Conservation (phyloP, 2,329 filamentous ascomycete species). For the Myriosclerotinia scirpicola region DNA sequence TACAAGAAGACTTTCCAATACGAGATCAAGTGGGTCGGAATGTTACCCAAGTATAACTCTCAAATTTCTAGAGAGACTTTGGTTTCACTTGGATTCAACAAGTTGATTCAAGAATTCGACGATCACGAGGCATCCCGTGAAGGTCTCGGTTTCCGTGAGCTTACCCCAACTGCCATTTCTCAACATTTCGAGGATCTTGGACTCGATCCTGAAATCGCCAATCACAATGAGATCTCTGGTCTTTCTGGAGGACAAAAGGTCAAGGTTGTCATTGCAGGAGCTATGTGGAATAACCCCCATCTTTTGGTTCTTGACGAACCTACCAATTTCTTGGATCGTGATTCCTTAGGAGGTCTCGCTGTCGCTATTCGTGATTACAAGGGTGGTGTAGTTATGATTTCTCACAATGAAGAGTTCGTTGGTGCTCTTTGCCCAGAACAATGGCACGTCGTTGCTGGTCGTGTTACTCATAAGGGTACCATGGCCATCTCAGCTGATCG, state of each 20-base stretch:
- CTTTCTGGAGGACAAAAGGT: conserved; percentile 97
- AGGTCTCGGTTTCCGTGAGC: conserved; percentile 90
- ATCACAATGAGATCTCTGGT: conserved; percentile 97
- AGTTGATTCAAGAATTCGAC: conserved; percentile 96
- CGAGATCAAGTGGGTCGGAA: conserved; percentile 89
- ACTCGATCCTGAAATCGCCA: conserved; percentile 94
- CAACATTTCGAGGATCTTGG: conserved; percentile 98
- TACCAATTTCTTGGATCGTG: conserved; percentile 98
- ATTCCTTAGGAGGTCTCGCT: conserved; percentile 94
- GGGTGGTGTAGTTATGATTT: conserved; percentile 98
- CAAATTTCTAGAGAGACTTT: conserved; percentile 93
- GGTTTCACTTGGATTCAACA: conserved; percentile 79
- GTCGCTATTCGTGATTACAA: conserved; percentile 98
- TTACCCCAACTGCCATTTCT: conserved; percentile 89
- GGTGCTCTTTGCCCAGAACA: conserved; percentile 94
- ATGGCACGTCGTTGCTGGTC: conserved; percentile 89
- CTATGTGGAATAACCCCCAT: conserved; percentile 99
- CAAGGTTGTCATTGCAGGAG: conserved; percentile 94
- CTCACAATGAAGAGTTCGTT: conserved; percentile 98
- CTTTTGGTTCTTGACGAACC: conserved; percentile 96
- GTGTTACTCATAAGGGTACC: conserved; percentile 80
- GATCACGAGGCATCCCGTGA: conserved; percentile 98
- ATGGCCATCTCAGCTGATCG: conserved; percentile 73
- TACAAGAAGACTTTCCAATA: conserved; percentile 99
- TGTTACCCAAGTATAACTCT: conserved; percentile 90